A percentile compares a stretch with the other conserved stretches of the same genome.
Evolutionary conservation across 805 yeast species (phyloP).

Genomic region (Starmerella sp.): DNA sequence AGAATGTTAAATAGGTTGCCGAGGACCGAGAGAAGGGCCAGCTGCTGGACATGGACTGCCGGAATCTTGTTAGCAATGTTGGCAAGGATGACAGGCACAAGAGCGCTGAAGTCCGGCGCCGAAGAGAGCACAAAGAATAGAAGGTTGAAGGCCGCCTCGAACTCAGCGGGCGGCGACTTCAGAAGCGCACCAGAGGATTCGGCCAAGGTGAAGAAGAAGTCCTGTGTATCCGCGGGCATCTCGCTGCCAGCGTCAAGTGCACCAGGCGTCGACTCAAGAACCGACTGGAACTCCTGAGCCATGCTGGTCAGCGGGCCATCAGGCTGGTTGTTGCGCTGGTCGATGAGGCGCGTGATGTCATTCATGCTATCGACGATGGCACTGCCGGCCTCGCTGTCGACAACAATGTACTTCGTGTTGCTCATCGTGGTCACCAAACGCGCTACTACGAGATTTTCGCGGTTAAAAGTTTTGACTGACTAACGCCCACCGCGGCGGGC

Average conservation of each 20-base stretch:
- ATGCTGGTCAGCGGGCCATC: slow-evolving; percentile 22
- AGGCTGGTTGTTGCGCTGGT: slow-evolving; percentile 25
- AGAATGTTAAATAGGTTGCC: slow-evolving; percentile 34
- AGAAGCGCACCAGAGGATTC: slow-evolving; percentile 24
- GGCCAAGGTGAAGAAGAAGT: slow-evolving; percentile 26
- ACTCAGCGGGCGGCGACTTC: slow-evolving; percentile 30
- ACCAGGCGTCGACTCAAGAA: slow-evolving; percentile 19
- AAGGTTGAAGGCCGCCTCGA: slow-evolving; percentile 33
- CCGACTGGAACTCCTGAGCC: slow-evolving; percentile 22
- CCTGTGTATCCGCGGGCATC: slow-evolving; percentile 17
- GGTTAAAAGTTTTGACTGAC: slow-evolving; percentile 13
- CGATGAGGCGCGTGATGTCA: slow-evolving; percentile 31
- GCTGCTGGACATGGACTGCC: slow-evolving; percentile 22
- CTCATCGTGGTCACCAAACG: slow-evolving; percentile 6
- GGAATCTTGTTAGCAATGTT: slow-evolving; percentile 25
- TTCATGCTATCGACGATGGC: slow-evolving; percentile 29
- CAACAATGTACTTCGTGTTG: slow-evolving; percentile 26
- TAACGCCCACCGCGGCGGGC: neutral
- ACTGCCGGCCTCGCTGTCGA: slow-evolving; percentile 28
- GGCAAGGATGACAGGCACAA: slow-evolving; percentile 26
- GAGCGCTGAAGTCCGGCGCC: slow-evolving; percentile 27
- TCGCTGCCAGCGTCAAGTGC: slow-evolving; percentile 8
- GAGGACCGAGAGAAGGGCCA: slow-evolving; percentile 28
- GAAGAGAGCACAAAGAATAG: slow-evolving; percentile 29
- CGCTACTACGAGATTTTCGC: neutral